A percentile compares a stretch with the other conserved stretches of the same genome.
These are phyloP conservation scores for Amaranthus cruentus DNA, from an alignment of 148 eudicot genomes.

Conservation along the genomic window DNA sequence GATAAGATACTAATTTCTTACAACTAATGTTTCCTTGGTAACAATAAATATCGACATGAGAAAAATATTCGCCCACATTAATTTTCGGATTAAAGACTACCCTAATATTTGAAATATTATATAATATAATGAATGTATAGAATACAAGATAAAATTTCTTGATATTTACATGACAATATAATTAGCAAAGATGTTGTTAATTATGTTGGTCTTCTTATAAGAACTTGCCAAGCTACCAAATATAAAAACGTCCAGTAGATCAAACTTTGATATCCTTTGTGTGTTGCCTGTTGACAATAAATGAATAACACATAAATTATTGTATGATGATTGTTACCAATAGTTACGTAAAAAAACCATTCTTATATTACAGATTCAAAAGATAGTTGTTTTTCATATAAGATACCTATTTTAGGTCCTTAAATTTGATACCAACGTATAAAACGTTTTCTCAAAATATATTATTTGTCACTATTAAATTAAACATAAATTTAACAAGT, in stretches of 20 bases:
- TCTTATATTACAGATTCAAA: no score
- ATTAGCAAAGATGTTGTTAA: not conserved
- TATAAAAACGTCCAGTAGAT: slow-evolving; percentile 41
- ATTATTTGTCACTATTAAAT: no score
- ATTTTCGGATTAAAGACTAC: not conserved
- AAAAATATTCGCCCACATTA: not conserved
- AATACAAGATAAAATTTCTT: not conserved
- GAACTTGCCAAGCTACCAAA: slow-evolving; percentile 38
- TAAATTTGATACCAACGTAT: no score
- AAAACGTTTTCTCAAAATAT: no score
- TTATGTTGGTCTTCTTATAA: slow-evolving; percentile 34
- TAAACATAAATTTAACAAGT: no score
- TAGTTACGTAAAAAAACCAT: no score
- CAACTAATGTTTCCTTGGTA: no score
- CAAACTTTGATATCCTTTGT: slow-evolving; percentile 31
- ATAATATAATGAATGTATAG: slow-evolving; percentile 11
- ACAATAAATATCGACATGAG: no score
- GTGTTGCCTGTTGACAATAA: slow-evolving; percentile 30
- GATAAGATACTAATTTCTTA: not conserved
- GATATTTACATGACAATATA: not conserved
- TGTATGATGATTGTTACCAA: no score
- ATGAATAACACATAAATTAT: not conserved
- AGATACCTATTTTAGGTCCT: no score
- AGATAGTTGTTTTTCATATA: no score
- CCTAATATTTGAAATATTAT: not conserved